Percentiles rank a stretch among this genome's conserved stretches.
These are phyloP conservation scores for Chenopodium quinoa DNA, from an alignment of 148 eudicot species.

Conservation along the genomic window DNA sequence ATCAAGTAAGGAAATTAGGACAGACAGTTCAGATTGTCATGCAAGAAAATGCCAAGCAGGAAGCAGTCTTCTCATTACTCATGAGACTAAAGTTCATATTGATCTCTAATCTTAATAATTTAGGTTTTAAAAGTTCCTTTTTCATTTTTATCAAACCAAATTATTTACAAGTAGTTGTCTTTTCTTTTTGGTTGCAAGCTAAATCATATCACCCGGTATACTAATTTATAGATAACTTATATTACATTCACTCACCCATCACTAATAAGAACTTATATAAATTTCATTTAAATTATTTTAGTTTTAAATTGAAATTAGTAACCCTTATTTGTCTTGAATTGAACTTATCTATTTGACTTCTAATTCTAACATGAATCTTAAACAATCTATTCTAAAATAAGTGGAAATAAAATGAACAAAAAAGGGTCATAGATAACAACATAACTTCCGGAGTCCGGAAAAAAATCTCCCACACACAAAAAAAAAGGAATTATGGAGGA, in stretches of 20 bases:
- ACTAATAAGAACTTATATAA: too few relatives aligned
- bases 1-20: slow-evolving; percentile 2
- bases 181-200: background rate
- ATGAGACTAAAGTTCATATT: slow-evolving; percentile 1
- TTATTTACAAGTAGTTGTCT: background rate
- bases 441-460: background rate
- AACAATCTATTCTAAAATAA: too few relatives aligned
- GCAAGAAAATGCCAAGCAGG: slow-evolving; percentile 10
- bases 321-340: too few relatives aligned
- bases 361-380: too few relatives aligned
- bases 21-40: slow-evolving; percentile 7
- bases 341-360: too few relatives aligned
- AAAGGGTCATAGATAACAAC: background rate
- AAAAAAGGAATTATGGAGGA: background rate
- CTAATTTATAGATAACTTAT: background rate
- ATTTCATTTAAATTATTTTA: too few relatives aligned
- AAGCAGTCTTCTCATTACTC: background rate
- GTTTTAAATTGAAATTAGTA: too few relatives aligned
- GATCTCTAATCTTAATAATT: background rate
- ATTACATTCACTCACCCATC: too few relatives aligned
- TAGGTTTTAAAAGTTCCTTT: background rate
- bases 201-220: background rate
- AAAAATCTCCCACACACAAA: background rate
- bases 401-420: too few relatives aligned
- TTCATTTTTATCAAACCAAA: background rate